Base-by-base conservation (phyloP, 73 alveolate species). In the Paramecium bursaria region DNA sequence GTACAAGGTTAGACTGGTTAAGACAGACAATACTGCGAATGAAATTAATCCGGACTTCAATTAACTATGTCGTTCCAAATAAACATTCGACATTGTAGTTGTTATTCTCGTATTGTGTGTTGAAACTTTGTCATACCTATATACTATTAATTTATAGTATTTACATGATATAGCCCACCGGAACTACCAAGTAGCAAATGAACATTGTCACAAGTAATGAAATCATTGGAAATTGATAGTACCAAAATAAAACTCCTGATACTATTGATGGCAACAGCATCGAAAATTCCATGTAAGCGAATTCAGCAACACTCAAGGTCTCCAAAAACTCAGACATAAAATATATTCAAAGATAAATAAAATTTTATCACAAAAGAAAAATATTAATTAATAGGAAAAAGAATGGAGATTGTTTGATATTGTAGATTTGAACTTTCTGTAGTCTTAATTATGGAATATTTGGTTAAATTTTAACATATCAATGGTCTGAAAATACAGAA, bases 171-270 rank as follows among this genome's bases (percentile, higher is more conserved):
- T 25, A 21, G 42, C 22, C 26, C 19, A 42, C 53, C 44, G 82
- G 82, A n/a, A 67, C 82, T 2, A 67, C 44, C 3, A 67, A 47
- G 49, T 61, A 61, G 31, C 82, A 67, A 47, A 67, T 25, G 19
- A 67, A 23, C 11, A 67, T 21, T 14, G 44, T 31, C 17, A 44
- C 21, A 31, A 67, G 19, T 31, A 67, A 42, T 67, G 82, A 35
- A 17, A 67, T 67, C 60, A 67, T 31, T 11, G 82, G 80, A 67
- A n/a, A 35, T 19, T 44, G 46, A 39, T 13, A 67, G 17, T 35
- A 17, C 82, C 82, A 67, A 67, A 67, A 67, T 1, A 67, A 27
- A 13, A 67, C 82, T 2, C 82, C 42, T 15, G 82, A 39, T 4
- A 67, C 42, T 5, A 42, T 27, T 9, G 60, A 67, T 5, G 82